A percentile compares a stretch with the other conserved stretches of the same genome.
These are phyloP conservation scores for Excoecaria cochinchinensis DNA, from an alignment of 345 rosid genomes.

Conservation along the genomic window DNA sequence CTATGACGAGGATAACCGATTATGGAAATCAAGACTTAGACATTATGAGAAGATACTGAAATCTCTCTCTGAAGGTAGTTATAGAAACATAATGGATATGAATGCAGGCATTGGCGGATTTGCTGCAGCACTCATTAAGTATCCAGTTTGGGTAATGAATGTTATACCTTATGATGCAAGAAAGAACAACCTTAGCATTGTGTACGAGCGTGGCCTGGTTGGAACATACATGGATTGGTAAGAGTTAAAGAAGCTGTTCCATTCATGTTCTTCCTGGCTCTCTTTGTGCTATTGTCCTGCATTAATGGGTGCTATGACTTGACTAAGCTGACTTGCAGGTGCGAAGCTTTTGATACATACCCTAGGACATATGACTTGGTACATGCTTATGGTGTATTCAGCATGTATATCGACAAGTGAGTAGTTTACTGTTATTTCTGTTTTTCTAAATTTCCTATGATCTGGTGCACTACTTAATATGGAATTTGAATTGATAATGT, in stretches of 20 bases:
- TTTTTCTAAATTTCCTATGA: background rate
- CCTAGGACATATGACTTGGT: constrained; percentile 64
- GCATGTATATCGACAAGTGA: constrained; percentile 25
- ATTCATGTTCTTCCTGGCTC: background rate
- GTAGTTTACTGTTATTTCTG: background rate
- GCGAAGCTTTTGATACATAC: constrained; percentile 64
- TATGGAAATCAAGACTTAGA: constrained; percentile 47
- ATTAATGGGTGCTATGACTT: background rate
- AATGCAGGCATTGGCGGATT: constrained; percentile 71
- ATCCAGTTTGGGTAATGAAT: constrained; percentile 77
- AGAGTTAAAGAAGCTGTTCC: background rate
- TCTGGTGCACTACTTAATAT: too few relatives aligned
- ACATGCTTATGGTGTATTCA: constrained; percentile 40
- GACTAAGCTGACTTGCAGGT: constrained; percentile 33
- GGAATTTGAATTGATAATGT: background rate
- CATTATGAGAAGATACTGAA: constrained; percentile 44
- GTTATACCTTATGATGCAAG: constrained; percentile 48
- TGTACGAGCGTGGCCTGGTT: constrained; percentile 67
- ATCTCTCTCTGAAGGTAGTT: constrained; percentile 37
- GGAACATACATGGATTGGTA: constrained; percentile 80
- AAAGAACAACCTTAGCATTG: constrained; percentile 49
- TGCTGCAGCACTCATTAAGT: constrained; percentile 52
- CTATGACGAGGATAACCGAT: constrained; percentile 38
- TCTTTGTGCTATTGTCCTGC: background rate
- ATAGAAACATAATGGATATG: constrained; percentile 72